These are phyloP conservation scores for Actinomucor elegans DNA, from an alignment of 371 early-diverging fungal species.

Conservation along the genomic window DNA sequence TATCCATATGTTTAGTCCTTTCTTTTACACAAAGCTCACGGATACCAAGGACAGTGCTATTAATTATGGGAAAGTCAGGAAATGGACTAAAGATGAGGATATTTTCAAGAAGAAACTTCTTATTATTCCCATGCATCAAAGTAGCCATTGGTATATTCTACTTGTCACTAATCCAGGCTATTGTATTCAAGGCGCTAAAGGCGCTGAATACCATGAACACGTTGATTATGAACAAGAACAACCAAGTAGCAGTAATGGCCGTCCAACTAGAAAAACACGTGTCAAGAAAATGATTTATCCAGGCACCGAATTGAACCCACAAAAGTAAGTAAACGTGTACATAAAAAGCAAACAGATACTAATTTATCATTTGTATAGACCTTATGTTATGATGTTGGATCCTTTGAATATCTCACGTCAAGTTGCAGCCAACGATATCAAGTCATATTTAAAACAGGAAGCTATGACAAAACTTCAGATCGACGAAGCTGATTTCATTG, in stretches of 20 bases:
- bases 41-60: neutral
- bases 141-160: conserved; percentile 19
- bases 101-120: conserved; percentile 19
- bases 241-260: no score
- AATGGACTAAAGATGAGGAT: conserved; percentile 16
- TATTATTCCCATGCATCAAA: conserved; percentile 17
- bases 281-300: neutral
- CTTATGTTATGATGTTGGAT: conserved; percentile 17
- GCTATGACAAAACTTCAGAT: conserved; percentile 8
- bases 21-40: conserved; percentile 16
- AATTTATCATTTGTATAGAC: conserved; percentile 5
- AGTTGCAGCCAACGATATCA: neutral
- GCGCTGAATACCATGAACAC: neutral
- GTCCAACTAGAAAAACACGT: neutral
- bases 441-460: conserved; percentile 13
- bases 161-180: conserved; percentile 14
- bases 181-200: neutral
- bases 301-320: neutral
- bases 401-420: conserved; percentile 4
- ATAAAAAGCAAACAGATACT: neutral
- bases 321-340: neutral
- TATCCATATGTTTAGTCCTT: conserved; percentile 17
- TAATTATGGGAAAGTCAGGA: conserved; percentile 1
- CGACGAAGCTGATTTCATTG: neutral
- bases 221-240: neutral